These are phyloP conservation scores for Eimeria sp. DNA, from an alignment of 169 alveolate species.

Conservation along the genomic window DNA sequence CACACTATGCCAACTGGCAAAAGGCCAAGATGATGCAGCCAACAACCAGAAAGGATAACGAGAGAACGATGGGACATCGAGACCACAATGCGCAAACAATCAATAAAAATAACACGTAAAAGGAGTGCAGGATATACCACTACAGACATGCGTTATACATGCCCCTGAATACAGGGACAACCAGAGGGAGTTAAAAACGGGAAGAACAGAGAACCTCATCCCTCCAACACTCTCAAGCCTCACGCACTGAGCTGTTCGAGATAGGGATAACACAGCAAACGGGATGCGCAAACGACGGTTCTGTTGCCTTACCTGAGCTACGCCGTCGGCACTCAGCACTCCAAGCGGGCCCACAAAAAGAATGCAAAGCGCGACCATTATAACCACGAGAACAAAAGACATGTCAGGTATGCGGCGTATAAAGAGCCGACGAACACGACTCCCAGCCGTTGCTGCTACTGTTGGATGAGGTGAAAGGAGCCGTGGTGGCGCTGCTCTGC, in stretches of 20 bases:
- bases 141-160: neutral
- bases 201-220: neutral
- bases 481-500: neutral
- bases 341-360: slow-evolving; percentile 2
- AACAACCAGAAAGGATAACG: neutral
- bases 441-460: neutral
- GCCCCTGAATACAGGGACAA: neutral
- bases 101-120: too few relatives aligned
- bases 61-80: neutral
- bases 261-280: neutral
- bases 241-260: neutral
- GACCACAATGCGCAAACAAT: too few relatives aligned
- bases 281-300: neutral
- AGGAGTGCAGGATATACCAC: too few relatives aligned
- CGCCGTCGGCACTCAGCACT: neutral
- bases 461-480: neutral
- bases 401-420: neutral
- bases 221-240: neutral
- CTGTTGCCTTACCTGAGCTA: neutral
- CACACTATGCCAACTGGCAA: neutral
- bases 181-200: neutral
- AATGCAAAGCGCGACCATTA: neutral
- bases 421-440: neutral
- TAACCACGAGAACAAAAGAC: neutral
- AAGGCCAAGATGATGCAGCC: neutral